Evolutionary conservation across 495 filamentous ascomycete genomes (phyloP), one percentile per base, ranked within the genome.

Genomic region (Lepraria neglecta): DNA sequence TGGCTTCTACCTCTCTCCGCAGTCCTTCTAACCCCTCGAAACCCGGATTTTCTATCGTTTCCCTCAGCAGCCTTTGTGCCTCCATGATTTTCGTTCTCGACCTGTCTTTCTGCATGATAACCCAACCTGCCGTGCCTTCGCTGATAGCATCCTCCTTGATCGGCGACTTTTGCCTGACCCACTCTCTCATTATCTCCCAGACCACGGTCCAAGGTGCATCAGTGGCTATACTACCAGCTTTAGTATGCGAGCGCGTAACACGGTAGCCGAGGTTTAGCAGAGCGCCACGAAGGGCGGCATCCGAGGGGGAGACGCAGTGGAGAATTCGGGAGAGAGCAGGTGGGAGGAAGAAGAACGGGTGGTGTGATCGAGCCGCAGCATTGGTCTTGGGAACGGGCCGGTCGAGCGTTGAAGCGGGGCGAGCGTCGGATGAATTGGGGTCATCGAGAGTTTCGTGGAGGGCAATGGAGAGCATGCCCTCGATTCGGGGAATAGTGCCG

Each of bases 171-270:
- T 94, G 91, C 44, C 85, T 78, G 3, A 84, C 78, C 92, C 92
- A 98, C 74, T 95, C 89, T 40, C 88, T 79, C 85, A 97, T 96
- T 35, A 97, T 78, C 64, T 96, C 87, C 94, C 94, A 97, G 47
- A 97, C 80, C 3, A 90, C 82, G 3, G 74, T 76, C 91, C 91
- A 97, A 0, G 90, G 87, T 12, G 94, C 94, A 72, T 96, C 85
- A 0, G 95, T 97, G 71, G 88, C 89, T 64, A 97, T 83, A 61
- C 85, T 89, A n/a, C 91, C 92, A 0, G 88, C 81, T 65, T 90
- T 92, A 58, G 88, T 84, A 67, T 98, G 94, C 60, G 87, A 92
- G 60, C 92, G 82, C 1, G 87, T 88, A 12, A 85, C 85, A 46
- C 82, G 79, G 69, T 96, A 97, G 14, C 92, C 94, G 1, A 92